These are phyloP conservation scores for Claviceps purpurea DNA, from an alignment of 2,329 filamentous ascomycete species.

Conservation along the genomic window DNA sequence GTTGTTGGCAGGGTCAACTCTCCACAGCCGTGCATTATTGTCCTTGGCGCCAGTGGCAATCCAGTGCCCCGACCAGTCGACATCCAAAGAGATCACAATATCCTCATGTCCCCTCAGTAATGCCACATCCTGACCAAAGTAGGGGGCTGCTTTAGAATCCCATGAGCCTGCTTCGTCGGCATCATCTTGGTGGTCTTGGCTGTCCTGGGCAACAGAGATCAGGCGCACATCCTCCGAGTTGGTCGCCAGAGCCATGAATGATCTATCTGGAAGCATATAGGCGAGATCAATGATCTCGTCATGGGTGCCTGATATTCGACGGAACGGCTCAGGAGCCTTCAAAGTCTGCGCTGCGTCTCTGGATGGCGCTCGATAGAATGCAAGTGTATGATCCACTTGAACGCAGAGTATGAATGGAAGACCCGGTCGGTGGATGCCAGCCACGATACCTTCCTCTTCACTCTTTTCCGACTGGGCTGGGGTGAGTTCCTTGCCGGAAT, in stretches of 20 bases:
- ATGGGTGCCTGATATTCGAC: constrained; percentile 86
- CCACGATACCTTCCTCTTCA: constrained; percentile 56
- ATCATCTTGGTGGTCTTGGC: constrained; percentile 11
- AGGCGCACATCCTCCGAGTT: constrained; percentile 90
- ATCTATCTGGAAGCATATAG: constrained; percentile 69
- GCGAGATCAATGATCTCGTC: constrained; percentile 95
- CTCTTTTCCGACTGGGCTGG: constrained; percentile 50
- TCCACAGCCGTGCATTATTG: constrained; percentile 85
- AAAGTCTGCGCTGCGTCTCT: constrained; percentile 21
- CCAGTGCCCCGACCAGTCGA: constrained; percentile 96
- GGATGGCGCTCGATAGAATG: constrained; percentile 48
- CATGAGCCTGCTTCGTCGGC: constrained; percentile 11
- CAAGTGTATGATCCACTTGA: constrained; percentile 79
- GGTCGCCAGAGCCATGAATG: constrained; percentile 77
- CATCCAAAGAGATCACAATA: constrained; percentile 87
- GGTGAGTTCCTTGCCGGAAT: constrained; percentile 66
- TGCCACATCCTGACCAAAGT: constrained; percentile 83
- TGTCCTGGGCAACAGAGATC: constrained; percentile 50
- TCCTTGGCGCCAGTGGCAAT: constrained; percentile 93
- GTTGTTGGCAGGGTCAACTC: constrained; percentile 60
- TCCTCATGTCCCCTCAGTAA: constrained; percentile 84
- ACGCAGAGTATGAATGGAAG: constrained; percentile 65
- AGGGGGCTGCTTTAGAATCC: constrained; percentile 27
- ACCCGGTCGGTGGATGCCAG: constrained; percentile 51
- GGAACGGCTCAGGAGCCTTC: constrained; percentile 38